A percentile compares a stretch with the other conserved stretches of the same genome.
These are phyloP conservation scores for Aschersonia sp. DNA, from an alignment of 2,329 filamentous ascomycete genomes.

Conservation along the genomic window DNA sequence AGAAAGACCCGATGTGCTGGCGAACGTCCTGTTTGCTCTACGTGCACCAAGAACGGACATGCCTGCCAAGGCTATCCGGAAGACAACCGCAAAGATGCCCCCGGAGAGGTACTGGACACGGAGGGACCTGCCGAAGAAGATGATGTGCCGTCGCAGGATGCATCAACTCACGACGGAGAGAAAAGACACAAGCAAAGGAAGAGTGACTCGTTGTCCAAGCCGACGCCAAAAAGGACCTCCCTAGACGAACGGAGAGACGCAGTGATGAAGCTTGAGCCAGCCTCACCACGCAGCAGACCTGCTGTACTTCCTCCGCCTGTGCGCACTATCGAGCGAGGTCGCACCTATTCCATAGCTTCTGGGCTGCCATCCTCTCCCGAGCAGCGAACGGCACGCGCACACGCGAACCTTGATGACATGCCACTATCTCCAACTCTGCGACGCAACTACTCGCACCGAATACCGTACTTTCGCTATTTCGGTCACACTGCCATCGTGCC, in stretches of 20 bases:
- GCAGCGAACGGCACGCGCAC: conserved; percentile 5
- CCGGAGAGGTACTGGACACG: conserved; percentile 7
- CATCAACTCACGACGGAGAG: not conserved
- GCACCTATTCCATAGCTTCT: not conserved
- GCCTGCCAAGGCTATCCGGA: conserved; percentile 54
- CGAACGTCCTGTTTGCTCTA: conserved; percentile 57
- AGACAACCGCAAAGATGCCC: conserved; percentile 27
- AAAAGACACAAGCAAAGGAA: not conserved
- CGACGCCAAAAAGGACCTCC: not conserved
- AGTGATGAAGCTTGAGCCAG: not conserved
- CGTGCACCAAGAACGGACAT: conserved; percentile 58
- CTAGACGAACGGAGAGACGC: not conserved
- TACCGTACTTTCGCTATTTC: conserved; percentile 85
- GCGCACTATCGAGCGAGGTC: not conserved
- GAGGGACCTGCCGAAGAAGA: conserved; percentile 8
- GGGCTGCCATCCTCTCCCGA: conserved; percentile 4
- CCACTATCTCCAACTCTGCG: conserved; percentile 29
- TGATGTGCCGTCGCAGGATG: not conserved
- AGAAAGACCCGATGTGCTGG: conserved; percentile 65
- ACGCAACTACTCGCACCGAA: conserved; percentile 44
- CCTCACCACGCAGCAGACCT: not conserved
- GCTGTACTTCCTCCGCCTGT: not conserved
- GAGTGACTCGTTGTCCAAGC: not conserved
- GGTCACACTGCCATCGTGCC: conserved; percentile 84
- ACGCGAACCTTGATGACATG: conserved; percentile 9